These are phyloP conservation scores for Lentinula novae-zelandiae DNA, from an alignment of 1,284 basidiomycete genomes.

Conservation along the genomic window DNA sequence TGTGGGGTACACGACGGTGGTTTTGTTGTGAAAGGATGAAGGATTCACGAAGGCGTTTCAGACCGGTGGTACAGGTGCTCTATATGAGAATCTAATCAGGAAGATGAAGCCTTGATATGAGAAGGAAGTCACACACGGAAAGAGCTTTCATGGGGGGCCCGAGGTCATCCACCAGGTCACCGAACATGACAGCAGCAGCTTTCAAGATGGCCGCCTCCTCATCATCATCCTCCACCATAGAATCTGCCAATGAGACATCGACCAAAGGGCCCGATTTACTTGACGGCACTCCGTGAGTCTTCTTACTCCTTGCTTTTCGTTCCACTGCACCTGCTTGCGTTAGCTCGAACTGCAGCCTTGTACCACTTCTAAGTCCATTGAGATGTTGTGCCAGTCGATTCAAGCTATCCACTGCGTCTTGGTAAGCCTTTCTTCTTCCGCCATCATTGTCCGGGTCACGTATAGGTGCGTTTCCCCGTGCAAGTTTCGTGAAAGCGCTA, in stretches of 20 bases:
- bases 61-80: slow-evolving; percentile 56
- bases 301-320: slow-evolving; percentile 29
- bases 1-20: neutral
- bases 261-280: slow-evolving; percentile 9
- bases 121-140: slow-evolving; percentile 49
- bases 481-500: neutral
- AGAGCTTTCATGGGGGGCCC: slow-evolving; percentile 76
- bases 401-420: slow-evolving; percentile 80
- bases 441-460: slow-evolving; percentile 17
- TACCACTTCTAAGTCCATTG: slow-evolving; percentile 81
- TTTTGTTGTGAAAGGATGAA: slow-evolving; percentile 43
- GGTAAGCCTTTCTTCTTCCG: slow-evolving; percentile 60
- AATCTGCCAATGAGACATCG: slow-evolving; percentile 16
- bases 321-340: slow-evolving; percentile 63
- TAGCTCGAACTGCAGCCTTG: slow-evolving; percentile 78
- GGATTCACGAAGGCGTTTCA: slow-evolving; percentile 60
- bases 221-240: slow-evolving; percentile 33
- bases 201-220: slow-evolving; percentile 58
- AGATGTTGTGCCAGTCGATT: slow-evolving; percentile 89
- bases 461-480: slow-evolving; percentile 24
- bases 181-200: slow-evolving; percentile 75
- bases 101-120: neutral
- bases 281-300: slow-evolving; percentile 24
- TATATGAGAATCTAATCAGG: slow-evolving; percentile 24
- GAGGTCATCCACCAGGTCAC: slow-evolving; percentile 78